Evolutionary conservation across 2,329 filamentous ascomycete genomes (phyloP).

Genomic region (Colletotrichum plurivorum): DNA sequence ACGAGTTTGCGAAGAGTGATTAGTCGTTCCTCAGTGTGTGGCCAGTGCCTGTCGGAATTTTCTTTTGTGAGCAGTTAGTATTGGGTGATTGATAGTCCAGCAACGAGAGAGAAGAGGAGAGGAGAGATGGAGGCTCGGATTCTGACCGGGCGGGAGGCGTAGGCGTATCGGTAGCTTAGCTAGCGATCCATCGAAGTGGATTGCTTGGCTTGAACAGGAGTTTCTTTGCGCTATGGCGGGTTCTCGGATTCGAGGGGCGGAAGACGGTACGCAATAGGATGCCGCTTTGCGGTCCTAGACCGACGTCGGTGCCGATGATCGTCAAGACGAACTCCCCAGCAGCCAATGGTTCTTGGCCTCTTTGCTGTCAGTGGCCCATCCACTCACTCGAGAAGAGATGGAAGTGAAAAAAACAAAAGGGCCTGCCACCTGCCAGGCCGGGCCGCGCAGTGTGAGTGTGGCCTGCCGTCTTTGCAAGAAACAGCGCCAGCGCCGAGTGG

Average conservation of each 20-base stretch:
- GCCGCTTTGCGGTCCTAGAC: conserved; percentile 6
- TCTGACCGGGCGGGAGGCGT: conserved; percentile 38
- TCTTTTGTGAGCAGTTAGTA: conserved; percentile 8
- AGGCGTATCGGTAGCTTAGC: conserved; percentile 27
- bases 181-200: conserved; percentile 14
- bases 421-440: neutral
- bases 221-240: conserved; percentile 15
- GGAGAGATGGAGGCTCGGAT: conserved; percentile 35
- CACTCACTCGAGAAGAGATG: no score
- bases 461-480: conserved; percentile 10
- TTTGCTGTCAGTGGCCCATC: conserved; percentile 22
- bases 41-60: conserved; percentile 29
- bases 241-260: conserved; percentile 7
- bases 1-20: neutral
- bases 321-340: conserved; percentile 34
- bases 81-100: conserved; percentile 22
- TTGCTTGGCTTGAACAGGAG: conserved; percentile 4
- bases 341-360: conserved; percentile 24
- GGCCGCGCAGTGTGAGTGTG: neutral
- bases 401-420: conserved; percentile 19
- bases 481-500: conserved; percentile 38
- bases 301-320: conserved; percentile 39
- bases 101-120: conserved; percentile 20
- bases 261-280: no score
- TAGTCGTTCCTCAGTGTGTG: neutral